Percentiles rank a stretch among this genome's conserved stretches.
Evolutionary conservation across 2,329 filamentous ascomycete genomes (phyloP).

Genomic region (Neoascochyta sp.): DNA sequence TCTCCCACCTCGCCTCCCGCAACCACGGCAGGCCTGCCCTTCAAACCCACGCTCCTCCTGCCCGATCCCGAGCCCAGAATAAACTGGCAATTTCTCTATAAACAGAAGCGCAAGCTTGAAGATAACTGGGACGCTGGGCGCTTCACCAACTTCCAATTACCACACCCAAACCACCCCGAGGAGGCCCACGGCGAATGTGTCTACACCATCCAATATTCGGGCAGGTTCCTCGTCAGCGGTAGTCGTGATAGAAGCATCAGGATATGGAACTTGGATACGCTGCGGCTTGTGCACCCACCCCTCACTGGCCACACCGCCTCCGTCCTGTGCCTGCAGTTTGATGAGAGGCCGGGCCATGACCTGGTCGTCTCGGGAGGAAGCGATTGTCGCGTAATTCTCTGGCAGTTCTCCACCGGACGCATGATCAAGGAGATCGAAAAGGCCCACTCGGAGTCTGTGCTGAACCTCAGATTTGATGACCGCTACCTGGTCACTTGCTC

Average conservation of each 20-base stretch:
- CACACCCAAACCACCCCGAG: slow-evolving; percentile 72
- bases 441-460: slow-evolving; percentile 84
- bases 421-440: slow-evolving; percentile 70
- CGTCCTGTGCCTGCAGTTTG: slow-evolving; percentile 92
- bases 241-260: slow-evolving; percentile 84
- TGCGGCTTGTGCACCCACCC: slow-evolving; percentile 70
- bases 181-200: slow-evolving; percentile 92
- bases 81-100: slow-evolving; percentile 93
- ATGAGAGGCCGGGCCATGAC: slow-evolving; percentile 80
- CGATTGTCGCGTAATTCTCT: slow-evolving; percentile 84
- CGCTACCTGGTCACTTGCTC: slow-evolving; percentile 93
- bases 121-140: slow-evolving; percentile 85
- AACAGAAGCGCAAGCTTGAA: slow-evolving; percentile 78
- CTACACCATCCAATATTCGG: slow-evolving; percentile 87
- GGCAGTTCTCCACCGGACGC: slow-evolving; percentile 88
- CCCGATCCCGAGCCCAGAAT: slow-evolving; percentile 55
- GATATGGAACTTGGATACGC: slow-evolving; percentile 84
- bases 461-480: slow-evolving; percentile 90
- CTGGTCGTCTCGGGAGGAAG: slow-evolving; percentile 94
- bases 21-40: slow-evolving; percentile 13
- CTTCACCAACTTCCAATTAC: slow-evolving; percentile 83
- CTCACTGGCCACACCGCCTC: slow-evolving; percentile 76
- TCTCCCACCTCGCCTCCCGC: slow-evolving; percentile 8
- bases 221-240: slow-evolving; percentile 84
- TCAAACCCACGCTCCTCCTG: slow-evolving; percentile 33